Base-by-base conservation (phyloP, 2,329 filamentous ascomycete genomes). In the Apiospora phragmitis region DNA sequence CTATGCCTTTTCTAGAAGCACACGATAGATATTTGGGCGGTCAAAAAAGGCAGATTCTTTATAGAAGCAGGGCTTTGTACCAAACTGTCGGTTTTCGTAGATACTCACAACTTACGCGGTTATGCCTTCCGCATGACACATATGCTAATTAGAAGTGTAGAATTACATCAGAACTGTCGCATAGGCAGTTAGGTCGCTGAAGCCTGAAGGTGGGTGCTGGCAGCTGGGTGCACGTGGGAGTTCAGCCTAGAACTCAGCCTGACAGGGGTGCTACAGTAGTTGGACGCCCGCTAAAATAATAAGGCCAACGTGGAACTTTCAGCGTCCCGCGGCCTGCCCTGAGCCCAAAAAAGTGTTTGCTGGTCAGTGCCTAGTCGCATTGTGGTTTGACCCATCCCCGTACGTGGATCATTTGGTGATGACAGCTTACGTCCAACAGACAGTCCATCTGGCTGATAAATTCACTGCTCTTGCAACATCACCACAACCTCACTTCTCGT, bases 251-350 rank as follows among this genome's bases (percentile, higher is more conserved):
- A 38, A 18, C 24, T 62, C 55, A 38, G 55, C 32, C 55, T 62
- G 55, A 12, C 55, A 62, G 55, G 55, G 55, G 55, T 55, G 14
- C 26, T 16, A n/a, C n/a, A 55, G 32, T 24, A n/a, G n/a, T n/a
- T 38, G 55, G 55, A 38, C 18, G n/a, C 55, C 18, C 55, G 55
- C 55, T 62, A 62, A n/a, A n/a, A n/a, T n/a, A n/a, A n/a, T n/a
- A n/a, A 62, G 55, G 55, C 55, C 55, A 62, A 62, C 55, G 55
- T 62, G 55, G 55, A 62, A 62, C 55, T 62, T 62, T 38, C 55
- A 62, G 55, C 55, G 32, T 62, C 55, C 55, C 55, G 51, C 49
- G 29, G 51, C 51, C 29, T 59, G 51, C 51, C 51, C 51, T 59
- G 51, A 32, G 49, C 49, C 49, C 49, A 16, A 55, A 59, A 59